These are phyloP conservation scores for Cladosporium sp. DNA, from an alignment of 2,329 filamentous ascomycete species.

Conservation along the genomic window DNA sequence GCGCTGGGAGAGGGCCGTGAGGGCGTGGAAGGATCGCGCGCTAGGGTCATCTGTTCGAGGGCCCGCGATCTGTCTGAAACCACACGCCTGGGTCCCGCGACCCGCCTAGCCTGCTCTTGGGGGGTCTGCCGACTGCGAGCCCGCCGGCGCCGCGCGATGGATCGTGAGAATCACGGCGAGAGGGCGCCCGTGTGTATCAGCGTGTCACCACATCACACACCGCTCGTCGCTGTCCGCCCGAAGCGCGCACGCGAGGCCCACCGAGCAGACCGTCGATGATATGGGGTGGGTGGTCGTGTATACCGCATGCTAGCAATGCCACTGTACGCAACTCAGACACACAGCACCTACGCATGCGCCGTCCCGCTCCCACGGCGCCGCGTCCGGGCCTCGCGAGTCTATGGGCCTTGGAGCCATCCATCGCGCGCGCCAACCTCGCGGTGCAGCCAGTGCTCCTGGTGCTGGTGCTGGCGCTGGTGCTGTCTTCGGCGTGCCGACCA, in stretches of 20 bases:
- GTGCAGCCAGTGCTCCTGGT: neutral
- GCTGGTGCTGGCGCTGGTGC: neutral
- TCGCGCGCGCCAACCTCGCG: too few species aligned
- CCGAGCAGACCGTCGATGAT: neutral
- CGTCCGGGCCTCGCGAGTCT: neutral
- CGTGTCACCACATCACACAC: too few species aligned
- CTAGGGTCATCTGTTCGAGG: conserved; percentile 11
- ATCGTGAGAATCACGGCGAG: neutral
- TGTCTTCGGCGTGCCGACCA: conserved; percentile 1
- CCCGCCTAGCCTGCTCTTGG: neutral
- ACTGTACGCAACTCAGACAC: too few species aligned
- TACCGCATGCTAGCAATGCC: too few species aligned
- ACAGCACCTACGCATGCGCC: too few species aligned
- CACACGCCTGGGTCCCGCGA: conserved; percentile 5
- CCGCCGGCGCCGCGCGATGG: neutral
- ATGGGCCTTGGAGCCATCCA: neutral
- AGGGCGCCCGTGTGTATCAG: too few species aligned
- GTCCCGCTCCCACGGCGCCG: neutral
- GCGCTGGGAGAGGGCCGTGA: neutral
- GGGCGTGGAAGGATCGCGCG: conserved; percentile 5
- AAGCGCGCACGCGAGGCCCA: too few species aligned
- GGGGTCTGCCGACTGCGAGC: neutral
- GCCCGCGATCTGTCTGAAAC: conserved; percentile 9
- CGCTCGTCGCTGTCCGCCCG: too few species aligned
- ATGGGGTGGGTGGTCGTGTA: neutral